Evolutionary conservation across 345 rosid genomes (phyloP).

Genomic region (Conringia planisiliqua): DNA sequence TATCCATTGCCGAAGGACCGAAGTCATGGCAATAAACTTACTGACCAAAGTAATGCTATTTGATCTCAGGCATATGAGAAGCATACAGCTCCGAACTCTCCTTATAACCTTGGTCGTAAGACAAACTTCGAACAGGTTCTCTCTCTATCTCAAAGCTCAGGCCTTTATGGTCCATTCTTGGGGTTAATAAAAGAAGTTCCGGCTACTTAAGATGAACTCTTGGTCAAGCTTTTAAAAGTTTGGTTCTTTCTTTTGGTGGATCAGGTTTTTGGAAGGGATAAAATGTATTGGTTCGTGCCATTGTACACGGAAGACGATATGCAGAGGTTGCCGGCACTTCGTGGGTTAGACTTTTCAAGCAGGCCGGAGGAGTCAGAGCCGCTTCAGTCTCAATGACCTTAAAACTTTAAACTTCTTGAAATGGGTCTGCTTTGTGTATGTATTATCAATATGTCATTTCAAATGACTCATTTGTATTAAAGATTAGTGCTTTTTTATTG

Average conservation of each 20-base stretch:
- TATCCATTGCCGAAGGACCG: neutral
- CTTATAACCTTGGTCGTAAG: slow-evolving; percentile 75
- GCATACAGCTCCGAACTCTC: slow-evolving; percentile 60
- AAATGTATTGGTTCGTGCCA: slow-evolving; percentile 69
- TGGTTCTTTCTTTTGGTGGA: neutral
- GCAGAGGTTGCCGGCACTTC: slow-evolving; percentile 44
- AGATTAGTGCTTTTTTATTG: neutral
- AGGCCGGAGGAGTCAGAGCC: slow-evolving; percentile 49
- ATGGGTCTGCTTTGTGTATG: slow-evolving; percentile 15
- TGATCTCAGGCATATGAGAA: slow-evolving; percentile 70
- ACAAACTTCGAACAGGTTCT: slow-evolving; percentile 71
- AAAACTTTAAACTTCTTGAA: neutral
- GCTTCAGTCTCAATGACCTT: slow-evolving; percentile 31
- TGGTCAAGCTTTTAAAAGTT: neutral
- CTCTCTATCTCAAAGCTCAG: slow-evolving; percentile 4
- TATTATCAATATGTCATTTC: slow-evolving; percentile 11
- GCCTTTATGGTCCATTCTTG: neutral
- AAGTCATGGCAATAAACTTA: neutral
- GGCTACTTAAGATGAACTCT: neutral
- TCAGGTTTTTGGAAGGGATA: slow-evolving; percentile 68
- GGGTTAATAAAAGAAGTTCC: neutral
- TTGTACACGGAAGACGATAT: slow-evolving; percentile 59
- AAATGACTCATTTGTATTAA: slow-evolving; percentile 20
- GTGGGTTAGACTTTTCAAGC: slow-evolving; percentile 54
- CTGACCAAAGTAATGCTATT: slow-evolving; percentile 5